Evolutionary conservation across 176 grass and related monocot species (phyloP).

Genomic region (Puccinellia tenuiflora): DNA sequence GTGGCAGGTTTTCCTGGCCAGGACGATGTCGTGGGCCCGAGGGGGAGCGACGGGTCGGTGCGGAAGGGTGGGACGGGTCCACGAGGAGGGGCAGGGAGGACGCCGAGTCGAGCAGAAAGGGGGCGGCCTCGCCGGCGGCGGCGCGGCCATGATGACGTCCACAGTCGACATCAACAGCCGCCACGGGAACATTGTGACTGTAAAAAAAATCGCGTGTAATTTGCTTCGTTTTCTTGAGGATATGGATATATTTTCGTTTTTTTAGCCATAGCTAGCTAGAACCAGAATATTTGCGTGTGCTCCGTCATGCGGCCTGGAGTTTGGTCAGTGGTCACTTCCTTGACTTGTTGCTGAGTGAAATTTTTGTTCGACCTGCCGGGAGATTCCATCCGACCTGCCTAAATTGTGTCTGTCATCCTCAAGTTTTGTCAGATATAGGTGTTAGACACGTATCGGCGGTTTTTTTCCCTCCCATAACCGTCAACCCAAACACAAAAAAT

Average conservation of each 20-base stretch:
- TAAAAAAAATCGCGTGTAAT: neutral
- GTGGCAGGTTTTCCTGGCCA: constrained; percentile 44
- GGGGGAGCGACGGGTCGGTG: constrained; percentile 34
- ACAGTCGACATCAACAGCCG: neutral
- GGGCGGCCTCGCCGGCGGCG: neutral
- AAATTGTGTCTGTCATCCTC: no score
- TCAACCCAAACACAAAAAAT: no score
- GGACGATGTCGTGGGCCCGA: constrained; percentile 49
- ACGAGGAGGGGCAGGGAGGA: constrained; percentile 25
- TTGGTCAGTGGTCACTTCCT: no score
- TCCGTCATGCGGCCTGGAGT: neutral
- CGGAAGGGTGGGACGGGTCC: constrained; percentile 42
- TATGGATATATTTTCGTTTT: neutral
- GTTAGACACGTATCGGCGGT: no score
- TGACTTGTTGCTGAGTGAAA: neutral
- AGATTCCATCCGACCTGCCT: neutral
- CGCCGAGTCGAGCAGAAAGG: constrained; percentile 39
- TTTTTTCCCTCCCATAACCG: no score
- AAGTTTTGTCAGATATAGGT: no score
- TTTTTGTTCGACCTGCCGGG: neutral
- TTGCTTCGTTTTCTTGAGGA: neutral
- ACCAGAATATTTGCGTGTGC: neutral
- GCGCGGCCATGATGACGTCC: neutral
- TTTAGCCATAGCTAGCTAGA: neutral
- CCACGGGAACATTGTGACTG: neutral